Base-by-base conservation (phyloP, 768 basidiomycete genomes). In the Kwoniella shandongensis region DNA sequence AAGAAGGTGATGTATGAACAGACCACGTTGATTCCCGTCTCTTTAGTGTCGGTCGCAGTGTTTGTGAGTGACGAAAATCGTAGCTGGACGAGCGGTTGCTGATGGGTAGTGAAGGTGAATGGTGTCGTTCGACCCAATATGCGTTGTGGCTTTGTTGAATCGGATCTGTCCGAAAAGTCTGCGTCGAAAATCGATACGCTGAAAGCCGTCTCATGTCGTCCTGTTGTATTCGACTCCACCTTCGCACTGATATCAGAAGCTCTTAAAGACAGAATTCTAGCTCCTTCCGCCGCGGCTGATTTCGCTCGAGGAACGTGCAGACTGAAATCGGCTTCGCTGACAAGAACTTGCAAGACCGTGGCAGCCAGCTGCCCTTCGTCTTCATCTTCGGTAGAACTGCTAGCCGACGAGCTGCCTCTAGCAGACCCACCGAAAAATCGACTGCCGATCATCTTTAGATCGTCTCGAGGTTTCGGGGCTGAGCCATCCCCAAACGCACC, bases 141-240 rank as follows among this genome's bases (percentile, higher is more conserved):
- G 1, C 79, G 66, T 8, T 70, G 20, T 10, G 69, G 51, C 12
- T 66, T 67, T 17, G 79, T 79, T 27, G 77, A 56, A 15, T 65
- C 53, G 8, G 78, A 76, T 1, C 79, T 78, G 62, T 89, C 84
- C 20, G 76, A 78, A 4, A 89, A 70, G 11, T 78, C 78, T 18
- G 88, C 63, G 66, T 88, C 84, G 81, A 84, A 83, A 4, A 89
- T 72, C 4, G 80, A 81, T 10, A 89, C 57, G 0, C 83, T 85
- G 39, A 91, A 57, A 12, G 85, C 80, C 13, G 83, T 88, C 72
- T 89, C 86, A 51, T 89, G 84, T 86, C 91, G 63, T 10, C 85
- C 87, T 54, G 86, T 83, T 0, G 85, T 82, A 66, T 86, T 86
- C 10, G 87, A 67, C 72, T 91, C 87, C 0, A 89, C 65, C 8